A percentile compares a stretch with the other conserved stretches of the same genome.
Evolutionary conservation across 345 rosid species (phyloP).

Genomic region (Carallia brachiata): DNA sequence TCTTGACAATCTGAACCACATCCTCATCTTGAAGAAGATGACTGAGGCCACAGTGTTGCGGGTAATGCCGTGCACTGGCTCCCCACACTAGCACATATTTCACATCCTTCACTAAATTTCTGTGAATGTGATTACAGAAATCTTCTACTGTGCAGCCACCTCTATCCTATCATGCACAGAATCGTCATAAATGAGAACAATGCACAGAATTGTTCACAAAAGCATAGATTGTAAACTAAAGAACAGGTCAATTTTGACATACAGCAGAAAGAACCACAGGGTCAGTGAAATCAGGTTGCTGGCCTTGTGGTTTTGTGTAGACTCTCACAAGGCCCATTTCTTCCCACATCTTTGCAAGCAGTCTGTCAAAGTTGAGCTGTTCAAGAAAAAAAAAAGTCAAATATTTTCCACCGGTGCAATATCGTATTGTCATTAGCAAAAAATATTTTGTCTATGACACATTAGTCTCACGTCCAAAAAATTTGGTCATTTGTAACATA

Average conservation of each 20-base stretch:
- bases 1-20: constrained; percentile 97
- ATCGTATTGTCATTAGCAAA: not conserved
- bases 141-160: constrained; percentile 98
- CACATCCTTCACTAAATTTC: constrained; percentile 91
- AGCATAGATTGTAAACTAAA: not conserved
- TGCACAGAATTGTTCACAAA: not conserved
- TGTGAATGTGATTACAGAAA: constrained; percentile 95
- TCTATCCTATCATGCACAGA: constrained; percentile 58
- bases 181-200: not conserved
- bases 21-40: constrained; percentile 90
- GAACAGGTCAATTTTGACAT: constrained; percentile 18
- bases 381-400: constrained; percentile 14
- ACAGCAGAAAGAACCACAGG: constrained; percentile 92
- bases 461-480: too few species aligned
- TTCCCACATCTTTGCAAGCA: constrained; percentile 95
- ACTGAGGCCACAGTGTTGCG: constrained; percentile 95
- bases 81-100: constrained; percentile 99
- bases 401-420: constrained; percentile 9
- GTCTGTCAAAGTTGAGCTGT: constrained; percentile 96
- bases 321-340: constrained; percentile 96
- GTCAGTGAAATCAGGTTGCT: constrained; percentile 94
- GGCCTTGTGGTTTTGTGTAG: constrained; percentile 99
- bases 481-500: not conserved
- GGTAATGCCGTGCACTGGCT: constrained; percentile 80
- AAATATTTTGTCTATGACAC: not conserved